Evolutionary conservation across 73 alveolate genomes (phyloP).

Genomic region (Paramecium caudatum): DNA sequence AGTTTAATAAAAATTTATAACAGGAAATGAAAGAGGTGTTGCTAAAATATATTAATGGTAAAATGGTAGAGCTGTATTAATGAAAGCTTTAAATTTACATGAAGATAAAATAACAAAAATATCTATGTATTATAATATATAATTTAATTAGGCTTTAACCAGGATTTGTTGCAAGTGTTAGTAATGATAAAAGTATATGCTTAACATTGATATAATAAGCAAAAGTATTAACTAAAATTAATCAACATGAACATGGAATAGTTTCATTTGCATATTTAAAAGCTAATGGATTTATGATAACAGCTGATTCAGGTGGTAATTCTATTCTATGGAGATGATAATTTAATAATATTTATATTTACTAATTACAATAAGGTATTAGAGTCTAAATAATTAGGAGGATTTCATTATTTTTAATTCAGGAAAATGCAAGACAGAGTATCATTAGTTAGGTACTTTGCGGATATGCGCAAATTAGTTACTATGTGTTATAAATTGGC

Average conservation of each 20-base stretch:
- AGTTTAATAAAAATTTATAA: slow-evolving; percentile 34
- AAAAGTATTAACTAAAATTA: slow-evolving; percentile 2
- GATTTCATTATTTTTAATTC: too few relatives aligned
- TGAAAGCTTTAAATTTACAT: slow-evolving; percentile 29
- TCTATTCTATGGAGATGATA: slow-evolving; percentile 56
- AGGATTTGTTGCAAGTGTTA: slow-evolving; percentile 56
- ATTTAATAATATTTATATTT: neutral
- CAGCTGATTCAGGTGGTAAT: slow-evolving; percentile 51
- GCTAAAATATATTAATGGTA: slow-evolving; percentile 68
- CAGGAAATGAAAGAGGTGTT: slow-evolving; percentile 55
- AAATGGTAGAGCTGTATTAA: slow-evolving; percentile 67
- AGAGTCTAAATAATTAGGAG: too few relatives aligned
- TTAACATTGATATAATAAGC: slow-evolving; percentile 60
- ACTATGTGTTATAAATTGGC: slow-evolving; percentile 34
- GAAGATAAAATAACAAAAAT: slow-evolving; percentile 68
- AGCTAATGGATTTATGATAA: slow-evolving; percentile 41
- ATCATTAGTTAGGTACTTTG: slow-evolving; percentile 12
- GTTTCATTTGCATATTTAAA: slow-evolving; percentile 58
- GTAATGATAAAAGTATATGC: slow-evolving; percentile 18
- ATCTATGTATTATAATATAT: slow-evolving; percentile 21
- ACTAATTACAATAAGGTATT: neutral
- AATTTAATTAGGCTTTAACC: slow-evolving; percentile 49
- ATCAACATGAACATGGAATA: slow-evolving; percentile 21
- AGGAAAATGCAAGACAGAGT: slow-evolving; percentile 25
- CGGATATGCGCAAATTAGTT: slow-evolving; percentile 17